Conservation (phyloP, 352 stramenopile species). For the Globisporangium carolinianum region DNA sequence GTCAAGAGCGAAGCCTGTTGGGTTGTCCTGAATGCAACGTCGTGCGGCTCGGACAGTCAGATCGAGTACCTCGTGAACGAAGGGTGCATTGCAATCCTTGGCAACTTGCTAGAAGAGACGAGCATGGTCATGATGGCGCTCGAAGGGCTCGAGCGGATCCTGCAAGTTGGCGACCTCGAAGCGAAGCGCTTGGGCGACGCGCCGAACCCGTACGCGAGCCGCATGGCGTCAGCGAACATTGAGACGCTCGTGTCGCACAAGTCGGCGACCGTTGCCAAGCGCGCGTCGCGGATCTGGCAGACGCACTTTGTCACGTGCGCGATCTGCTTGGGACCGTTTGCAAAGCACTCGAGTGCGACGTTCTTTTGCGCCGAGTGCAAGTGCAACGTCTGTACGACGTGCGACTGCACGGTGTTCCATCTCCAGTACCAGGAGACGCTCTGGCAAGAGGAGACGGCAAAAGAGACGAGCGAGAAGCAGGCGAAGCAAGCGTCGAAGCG, state of each 20-base stretch:
- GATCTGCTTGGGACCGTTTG: slow-evolving; percentile 94
- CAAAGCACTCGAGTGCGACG: slow-evolving; percentile 91
- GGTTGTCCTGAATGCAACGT: slow-evolving; percentile 98
- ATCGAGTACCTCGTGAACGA: slow-evolving; percentile 87
- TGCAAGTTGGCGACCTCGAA: slow-evolving; percentile 92
- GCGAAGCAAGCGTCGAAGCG: slow-evolving; percentile 82
- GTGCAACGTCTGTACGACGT: slow-evolving; percentile 96
- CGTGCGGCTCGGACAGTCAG: slow-evolving; percentile 95
- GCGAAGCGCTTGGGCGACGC: slow-evolving; percentile 67
- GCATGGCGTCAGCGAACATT: slow-evolving; percentile 89
- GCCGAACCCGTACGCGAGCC: slow-evolving; percentile 84
- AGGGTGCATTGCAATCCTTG: slow-evolving; percentile 83
- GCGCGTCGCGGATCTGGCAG: slow-evolving; percentile 95
- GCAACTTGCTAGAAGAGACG: slow-evolving; percentile 92
- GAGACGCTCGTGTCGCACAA: slow-evolving; percentile 93
- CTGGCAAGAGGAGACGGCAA: slow-evolving; percentile 92
- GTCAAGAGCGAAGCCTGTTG: slow-evolving; percentile 98
- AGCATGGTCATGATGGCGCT: slow-evolving; percentile 99
- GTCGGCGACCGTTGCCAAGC: slow-evolving; percentile 92
- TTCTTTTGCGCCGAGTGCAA: slow-evolving; percentile 98
- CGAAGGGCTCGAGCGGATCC: slow-evolving; percentile 94
- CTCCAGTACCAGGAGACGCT: slow-evolving; percentile 96
- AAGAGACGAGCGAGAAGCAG: slow-evolving; percentile 87
- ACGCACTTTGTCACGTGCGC: slow-evolving; percentile 97
- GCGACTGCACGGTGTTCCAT: slow-evolving; percentile 97